A percentile compares a stretch with the other conserved stretches of the same genome.
Conservation (phyloP, 768 basidiomycete genomes). For the Calocybe gangraenosa region DNA sequence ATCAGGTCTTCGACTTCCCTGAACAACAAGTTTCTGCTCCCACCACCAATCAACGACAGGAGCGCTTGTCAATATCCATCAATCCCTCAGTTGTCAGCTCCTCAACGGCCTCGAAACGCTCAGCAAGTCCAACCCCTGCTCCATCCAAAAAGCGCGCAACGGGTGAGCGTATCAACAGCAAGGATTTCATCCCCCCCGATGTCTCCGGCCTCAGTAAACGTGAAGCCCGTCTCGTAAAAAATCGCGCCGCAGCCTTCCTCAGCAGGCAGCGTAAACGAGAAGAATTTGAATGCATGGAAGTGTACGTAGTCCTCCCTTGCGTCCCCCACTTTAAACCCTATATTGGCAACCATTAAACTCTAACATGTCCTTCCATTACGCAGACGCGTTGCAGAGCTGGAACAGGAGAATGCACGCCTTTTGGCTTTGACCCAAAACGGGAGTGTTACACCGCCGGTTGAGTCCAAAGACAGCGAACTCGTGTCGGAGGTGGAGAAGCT, state of each 20-base stretch:
- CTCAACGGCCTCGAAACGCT: slow-evolving; percentile 36
- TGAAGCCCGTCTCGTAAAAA: slow-evolving; percentile 88
- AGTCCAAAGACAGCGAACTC: slow-evolving; percentile 31
- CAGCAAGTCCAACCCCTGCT: slow-evolving; percentile 37
- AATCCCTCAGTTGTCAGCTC: slow-evolving; percentile 21
- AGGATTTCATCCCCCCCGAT: slow-evolving; percentile 86
- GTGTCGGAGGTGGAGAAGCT: slow-evolving; percentile 64
- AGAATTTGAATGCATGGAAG: slow-evolving; percentile 88
- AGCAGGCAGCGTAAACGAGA: slow-evolving; percentile 88
- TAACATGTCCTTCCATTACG: slow-evolving; percentile 19
- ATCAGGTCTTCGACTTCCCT: slow-evolving; percentile 68
- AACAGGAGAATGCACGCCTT: slow-evolving; percentile 79
- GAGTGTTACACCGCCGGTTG: slow-evolving; percentile 19
- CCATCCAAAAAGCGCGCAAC: slow-evolving; percentile 39
- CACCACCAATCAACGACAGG: slow-evolving; percentile 28
- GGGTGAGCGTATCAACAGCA: slow-evolving; percentile 55
- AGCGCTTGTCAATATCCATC: slow-evolving; percentile 30
- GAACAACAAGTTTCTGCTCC: slow-evolving; percentile 32
- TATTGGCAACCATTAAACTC: not conserved
- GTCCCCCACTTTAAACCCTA: not conserved
- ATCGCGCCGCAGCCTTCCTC: slow-evolving; percentile 89
- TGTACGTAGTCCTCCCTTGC: slow-evolving; percentile 48
- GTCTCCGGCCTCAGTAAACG: slow-evolving; percentile 86
- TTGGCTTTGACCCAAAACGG: slow-evolving; percentile 51
- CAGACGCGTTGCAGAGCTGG: slow-evolving; percentile 81